Percentiles rank a stretch among this genome's conserved stretches.
phyloP scores from a whole-genome alignment of 2,329 filamentous ascomycete genomes.

The Cladophialophora chaetospira region DNA sequence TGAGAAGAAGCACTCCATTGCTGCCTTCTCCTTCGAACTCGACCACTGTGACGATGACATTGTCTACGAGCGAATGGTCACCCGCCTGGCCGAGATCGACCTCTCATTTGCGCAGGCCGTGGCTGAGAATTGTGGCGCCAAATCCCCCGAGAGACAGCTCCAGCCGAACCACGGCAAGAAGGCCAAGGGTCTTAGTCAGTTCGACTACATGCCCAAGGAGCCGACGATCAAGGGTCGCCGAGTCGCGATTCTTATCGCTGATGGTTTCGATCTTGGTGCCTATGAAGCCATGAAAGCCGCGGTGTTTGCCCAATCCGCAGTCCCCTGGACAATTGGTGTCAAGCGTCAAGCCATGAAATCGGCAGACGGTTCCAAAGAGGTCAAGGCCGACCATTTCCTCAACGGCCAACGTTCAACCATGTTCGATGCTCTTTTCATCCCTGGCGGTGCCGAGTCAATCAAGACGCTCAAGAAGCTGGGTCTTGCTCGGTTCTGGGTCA shows the following conservation, averaged over 20 bases:
- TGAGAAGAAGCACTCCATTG: conserved; percentile 65
- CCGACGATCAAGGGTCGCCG: conserved; percentile 71
- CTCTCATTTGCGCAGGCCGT: conserved; percentile 68
- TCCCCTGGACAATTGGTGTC: conserved; percentile 72
- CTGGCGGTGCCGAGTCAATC: conserved; percentile 68
- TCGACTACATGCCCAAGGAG: conserved; percentile 65
- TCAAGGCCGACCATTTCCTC: conserved; percentile 73
- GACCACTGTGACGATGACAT: conserved; percentile 79
- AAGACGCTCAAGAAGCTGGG: conserved; percentile 68
- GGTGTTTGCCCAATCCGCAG: conserved; percentile 62
- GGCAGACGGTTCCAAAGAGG: conserved; percentile 45
- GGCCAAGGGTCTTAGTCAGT: conserved; percentile 69
- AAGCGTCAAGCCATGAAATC: conserved; percentile 63
- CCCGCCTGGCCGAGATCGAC: conserved; percentile 71
- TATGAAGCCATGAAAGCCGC: conserved; percentile 68
- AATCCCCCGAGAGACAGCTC: conserved; percentile 46
- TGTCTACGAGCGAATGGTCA: conserved; percentile 71
- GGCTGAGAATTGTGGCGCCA: conserved; percentile 69
- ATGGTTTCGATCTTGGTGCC: conserved; percentile 70
- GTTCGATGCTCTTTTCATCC: conserved; percentile 78
- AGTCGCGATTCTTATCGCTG: conserved; percentile 74
- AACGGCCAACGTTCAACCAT: conserved; percentile 75
- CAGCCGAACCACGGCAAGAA: conserved; percentile 67
- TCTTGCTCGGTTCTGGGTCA: conserved; percentile 73
- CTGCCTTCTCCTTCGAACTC: conserved; percentile 69